A percentile compares a stretch with the other conserved stretches of the same genome.
phyloP scores from a whole-genome alignment of 306 rosid species.

The Quillaja saponaria region DNA sequence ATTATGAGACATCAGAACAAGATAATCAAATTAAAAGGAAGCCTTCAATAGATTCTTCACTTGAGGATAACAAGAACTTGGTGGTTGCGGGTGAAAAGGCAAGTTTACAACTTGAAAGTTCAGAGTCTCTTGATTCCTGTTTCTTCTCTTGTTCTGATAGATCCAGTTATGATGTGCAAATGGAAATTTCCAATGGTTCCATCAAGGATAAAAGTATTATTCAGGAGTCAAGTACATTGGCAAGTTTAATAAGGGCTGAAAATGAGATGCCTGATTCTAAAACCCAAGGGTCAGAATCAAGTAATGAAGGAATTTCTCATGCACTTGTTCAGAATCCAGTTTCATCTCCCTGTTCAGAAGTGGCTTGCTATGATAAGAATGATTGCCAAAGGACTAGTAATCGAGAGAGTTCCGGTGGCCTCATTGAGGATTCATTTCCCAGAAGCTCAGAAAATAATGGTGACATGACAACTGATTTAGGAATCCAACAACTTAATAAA shows the following conservation, averaged over 20 bases:
- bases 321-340: constrained; percentile 19
- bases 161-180: constrained; percentile 29
- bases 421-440: constrained; percentile 19
- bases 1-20: constrained; percentile 35
- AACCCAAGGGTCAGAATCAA: constrained; percentile 39
- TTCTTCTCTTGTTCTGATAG: constrained; percentile 32
- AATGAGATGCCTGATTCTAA: constrained; percentile 24
- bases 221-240: constrained; percentile 25
- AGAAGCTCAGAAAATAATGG: constrained; percentile 28
- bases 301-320: constrained; percentile 26
- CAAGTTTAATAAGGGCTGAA: constrained; percentile 30
- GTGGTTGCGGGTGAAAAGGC: constrained; percentile 35
- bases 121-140: constrained; percentile 43
- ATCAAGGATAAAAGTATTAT: constrained; percentile 19
- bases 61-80: constrained; percentile 40
- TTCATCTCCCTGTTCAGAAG: constrained; percentile 28
- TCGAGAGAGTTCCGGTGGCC: constrained; percentile 20
- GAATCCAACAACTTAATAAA: constrained; percentile 26
- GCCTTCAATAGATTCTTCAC: constrained; percentile 36
- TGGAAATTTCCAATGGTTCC: constrained; percentile 32
- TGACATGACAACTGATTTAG: constrained; percentile 19
- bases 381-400: constrained; percentile 31
- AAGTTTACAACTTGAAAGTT: constrained; percentile 29
- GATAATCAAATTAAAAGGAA: constrained; percentile 30
- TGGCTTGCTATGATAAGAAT: constrained; percentile 25